phyloP scores from a whole-genome alignment of 2,329 filamentous ascomycete species.

The Scleromitrula shiraiana region DNA sequence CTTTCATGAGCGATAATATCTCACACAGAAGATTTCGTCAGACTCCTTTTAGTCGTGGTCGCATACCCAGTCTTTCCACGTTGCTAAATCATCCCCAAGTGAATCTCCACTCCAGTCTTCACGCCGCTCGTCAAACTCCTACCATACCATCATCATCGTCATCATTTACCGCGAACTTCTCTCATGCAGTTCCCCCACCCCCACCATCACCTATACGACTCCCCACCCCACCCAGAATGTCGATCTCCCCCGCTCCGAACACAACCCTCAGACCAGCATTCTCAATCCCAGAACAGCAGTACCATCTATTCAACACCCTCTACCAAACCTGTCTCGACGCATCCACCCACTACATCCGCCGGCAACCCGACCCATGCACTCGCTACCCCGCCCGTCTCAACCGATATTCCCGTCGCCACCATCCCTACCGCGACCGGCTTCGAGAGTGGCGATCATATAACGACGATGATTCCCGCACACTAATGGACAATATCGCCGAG shows the following conservation, averaged over 20 bases:
- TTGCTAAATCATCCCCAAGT: constrained; percentile 3
- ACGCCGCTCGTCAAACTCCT: no score
- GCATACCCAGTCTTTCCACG: constrained; percentile 3
- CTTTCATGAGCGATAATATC: not conserved
- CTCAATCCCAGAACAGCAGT: constrained; percentile 11
- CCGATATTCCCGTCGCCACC: not conserved
- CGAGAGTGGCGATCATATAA: not conserved
- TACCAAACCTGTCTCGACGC: constrained; percentile 18
- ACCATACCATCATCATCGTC: not conserved
- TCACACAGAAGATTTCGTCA: no score
- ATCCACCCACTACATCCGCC: constrained; percentile 11
- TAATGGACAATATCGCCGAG: constrained; percentile 21
- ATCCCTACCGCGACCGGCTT: constrained; percentile 11
- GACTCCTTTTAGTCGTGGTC: not conserved
- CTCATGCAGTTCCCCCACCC: not conserved
- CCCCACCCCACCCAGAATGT: no score
- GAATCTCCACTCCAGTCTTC: no score
- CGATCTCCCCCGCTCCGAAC: constrained; percentile 9
- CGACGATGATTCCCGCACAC: constrained; percentile 2
- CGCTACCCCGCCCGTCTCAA: constrained; percentile 1
- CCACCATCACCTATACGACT: not conserved
- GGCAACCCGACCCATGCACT: not conserved
- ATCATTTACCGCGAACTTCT: not conserved
- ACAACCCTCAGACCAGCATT: constrained; percentile 5
- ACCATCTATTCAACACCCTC: constrained; percentile 13